Base-by-base conservation (phyloP, 2,329 filamentous ascomycete species). In the Calonectria multiphialidica region DNA sequence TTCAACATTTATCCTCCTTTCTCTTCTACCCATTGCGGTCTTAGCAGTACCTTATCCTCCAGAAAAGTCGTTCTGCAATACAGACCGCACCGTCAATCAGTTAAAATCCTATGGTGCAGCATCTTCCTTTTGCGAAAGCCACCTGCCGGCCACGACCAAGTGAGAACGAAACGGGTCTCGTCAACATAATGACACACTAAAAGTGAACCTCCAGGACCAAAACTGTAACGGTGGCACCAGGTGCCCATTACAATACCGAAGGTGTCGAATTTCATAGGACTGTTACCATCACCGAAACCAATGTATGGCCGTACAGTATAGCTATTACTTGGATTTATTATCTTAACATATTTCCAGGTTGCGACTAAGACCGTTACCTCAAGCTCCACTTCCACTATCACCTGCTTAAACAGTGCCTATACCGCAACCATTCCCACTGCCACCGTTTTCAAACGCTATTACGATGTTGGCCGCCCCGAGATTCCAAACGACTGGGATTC, bases 391-490 rank as follows among this genome's bases (percentile, higher is more conserved):
- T 33, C 50, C 10, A 59, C 49, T 3, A 23, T 67, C 16, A 57
- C 49, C 15, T 67, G 64, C 21, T 40, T 67, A 6, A 49, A 35
- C 21, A 47, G 64, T 25, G 64, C 64, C 21, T 67, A 59, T 37
- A 57, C 37, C 9, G 64, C 64, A 25, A 13, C 21, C 2, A 21
- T 35, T 2, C 33, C 35, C 5, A 57, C 18, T 23, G 30, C 25
- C 8, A 33, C 16, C 4, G 16, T 47, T 18, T 18, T 33, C 2
- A 67, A 45, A n/a, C 50, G 64, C 4, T 4, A 57, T n/a, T n/a
- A 23, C 12, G 9, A 57, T 44, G n/a, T 28, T 15, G 15, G 8
- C 5, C 12, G 23, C 2, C 49, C 64, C 5, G 21, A 18, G 2
- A 49, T 67, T 25, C 28, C n/a, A 10, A 18, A 13, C 1, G 28